Conservation (phyloP, 805 yeast genomes). For the Candida nemodendra region DNA sequence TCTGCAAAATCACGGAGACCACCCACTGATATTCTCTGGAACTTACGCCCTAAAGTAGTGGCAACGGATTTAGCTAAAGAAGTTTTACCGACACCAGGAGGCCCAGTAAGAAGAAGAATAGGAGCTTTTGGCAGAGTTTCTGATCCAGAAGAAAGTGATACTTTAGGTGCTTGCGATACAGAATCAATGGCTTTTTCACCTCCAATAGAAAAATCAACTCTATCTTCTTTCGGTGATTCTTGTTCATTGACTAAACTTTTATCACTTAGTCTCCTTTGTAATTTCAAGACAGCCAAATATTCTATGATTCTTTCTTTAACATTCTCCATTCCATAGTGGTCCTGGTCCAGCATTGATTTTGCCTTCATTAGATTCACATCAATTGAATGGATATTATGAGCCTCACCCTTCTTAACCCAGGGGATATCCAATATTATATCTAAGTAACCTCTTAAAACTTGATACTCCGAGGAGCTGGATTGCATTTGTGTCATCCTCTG, state of each 20-base stretch:
- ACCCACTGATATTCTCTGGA: constrained; percentile 80
- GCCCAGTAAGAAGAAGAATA: constrained; percentile 79
- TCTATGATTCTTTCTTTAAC: constrained; percentile 77
- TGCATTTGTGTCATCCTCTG: constrained; percentile 54
- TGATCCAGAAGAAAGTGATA: background rate
- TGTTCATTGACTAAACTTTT: background rate
- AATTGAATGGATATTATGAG: constrained; percentile 22
- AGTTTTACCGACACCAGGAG: constrained; percentile 94
- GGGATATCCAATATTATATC: constrained; percentile 68
- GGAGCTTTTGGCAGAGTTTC: constrained; percentile 48
- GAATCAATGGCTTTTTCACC: background rate
- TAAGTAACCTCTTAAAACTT: constrained; percentile 60
- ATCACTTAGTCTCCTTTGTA: constrained; percentile 36
- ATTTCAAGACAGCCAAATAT: constrained; percentile 73
- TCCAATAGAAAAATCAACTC: constrained; percentile 8
- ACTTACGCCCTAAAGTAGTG: constrained; percentile 63
- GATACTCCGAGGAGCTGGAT: constrained; percentile 60
- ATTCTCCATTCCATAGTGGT: constrained; percentile 72
- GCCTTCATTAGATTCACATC: constrained; percentile 55
- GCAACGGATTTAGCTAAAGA: constrained; percentile 84
- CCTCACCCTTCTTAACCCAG: constrained; percentile 37
- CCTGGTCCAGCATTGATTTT: constrained; percentile 58
- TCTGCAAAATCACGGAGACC: constrained; percentile 90
- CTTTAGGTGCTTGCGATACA: background rate
- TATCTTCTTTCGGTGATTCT: background rate